A percentile compares a stretch with the other conserved stretches of the same genome.
These are phyloP conservation scores for Jimgerdemannia flammicorona DNA, from an alignment of 192 early-diverging fungal species.

Conservation along the genomic window DNA sequence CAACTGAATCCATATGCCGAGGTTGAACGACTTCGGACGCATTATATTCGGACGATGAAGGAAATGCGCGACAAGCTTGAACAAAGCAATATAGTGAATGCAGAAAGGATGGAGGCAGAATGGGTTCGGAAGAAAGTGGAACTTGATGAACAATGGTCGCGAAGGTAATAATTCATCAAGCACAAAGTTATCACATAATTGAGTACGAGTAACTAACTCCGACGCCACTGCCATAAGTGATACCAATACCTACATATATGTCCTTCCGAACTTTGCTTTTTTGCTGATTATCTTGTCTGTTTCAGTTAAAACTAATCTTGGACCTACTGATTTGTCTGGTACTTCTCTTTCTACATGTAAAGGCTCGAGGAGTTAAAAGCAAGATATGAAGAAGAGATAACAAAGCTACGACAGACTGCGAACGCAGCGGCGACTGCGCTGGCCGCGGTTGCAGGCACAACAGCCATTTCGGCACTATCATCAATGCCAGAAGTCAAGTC, in stretches of 20 bases:
- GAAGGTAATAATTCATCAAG: neutral
- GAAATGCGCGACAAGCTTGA: neutral
- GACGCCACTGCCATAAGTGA: neutral
- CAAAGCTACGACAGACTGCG: neutral
- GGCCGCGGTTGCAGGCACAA: neutral
- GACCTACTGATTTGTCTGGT: neutral
- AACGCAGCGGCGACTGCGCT: neutral
- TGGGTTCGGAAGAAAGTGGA: neutral
- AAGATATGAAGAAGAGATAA: neutral
- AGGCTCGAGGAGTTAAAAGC: neutral
- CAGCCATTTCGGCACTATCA: no score
- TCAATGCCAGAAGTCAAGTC: no score
- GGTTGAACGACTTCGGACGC: neutral
- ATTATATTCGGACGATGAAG: neutral
- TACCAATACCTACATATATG: neutral
- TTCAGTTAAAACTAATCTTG: neutral
- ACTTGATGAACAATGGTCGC: neutral
- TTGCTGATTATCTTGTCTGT: neutral
- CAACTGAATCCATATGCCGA: neutral
- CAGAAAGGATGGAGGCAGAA: neutral
- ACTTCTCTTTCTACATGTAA: neutral
- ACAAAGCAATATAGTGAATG: neutral
- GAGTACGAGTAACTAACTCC: neutral
- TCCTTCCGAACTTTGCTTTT: neutral
- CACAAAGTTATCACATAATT: neutral